Evolutionary conservation across 2,329 filamentous ascomycete species (phyloP).

Genomic region (Dryadomyces quercus-mongolicae): DNA sequence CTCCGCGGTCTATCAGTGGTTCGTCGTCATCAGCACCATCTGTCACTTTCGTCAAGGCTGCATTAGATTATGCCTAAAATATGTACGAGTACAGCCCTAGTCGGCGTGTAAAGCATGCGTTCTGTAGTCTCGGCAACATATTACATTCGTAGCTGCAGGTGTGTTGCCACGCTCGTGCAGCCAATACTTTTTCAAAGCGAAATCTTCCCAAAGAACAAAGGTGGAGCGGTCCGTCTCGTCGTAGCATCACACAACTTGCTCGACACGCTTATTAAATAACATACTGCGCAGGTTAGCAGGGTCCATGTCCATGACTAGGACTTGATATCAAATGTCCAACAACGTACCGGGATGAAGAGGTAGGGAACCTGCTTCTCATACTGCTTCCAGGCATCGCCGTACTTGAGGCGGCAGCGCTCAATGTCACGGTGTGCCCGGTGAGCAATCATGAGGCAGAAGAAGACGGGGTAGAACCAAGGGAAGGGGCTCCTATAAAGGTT

Average conservation of each 20-base stretch:
- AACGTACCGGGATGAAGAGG: conserved; percentile 32
- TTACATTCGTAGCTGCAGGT: background rate
- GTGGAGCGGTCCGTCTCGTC: too few species aligned
- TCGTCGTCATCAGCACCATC: too few species aligned
- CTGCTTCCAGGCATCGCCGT: conserved; percentile 31
- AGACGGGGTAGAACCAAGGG: conserved; percentile 83
- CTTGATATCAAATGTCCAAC: too few species aligned
- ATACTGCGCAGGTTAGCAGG: background rate
- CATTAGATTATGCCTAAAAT: too few species aligned
- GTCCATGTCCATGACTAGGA: too few species aligned
- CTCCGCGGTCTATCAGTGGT: too few species aligned
- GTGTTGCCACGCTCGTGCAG: too few species aligned
- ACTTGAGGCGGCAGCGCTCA: conserved; percentile 63
- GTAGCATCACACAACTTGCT: too few species aligned
- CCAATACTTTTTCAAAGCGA: background rate
- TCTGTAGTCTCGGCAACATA: too few species aligned
- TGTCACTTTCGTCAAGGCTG: too few species aligned
- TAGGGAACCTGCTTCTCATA: conserved; percentile 16
- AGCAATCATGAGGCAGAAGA: conserved; percentile 71
- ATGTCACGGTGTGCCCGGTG: conserved; percentile 72
- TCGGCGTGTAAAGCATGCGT: too few species aligned
- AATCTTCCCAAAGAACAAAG: background rate
- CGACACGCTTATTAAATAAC: background rate
- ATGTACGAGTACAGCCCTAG: too few species aligned
- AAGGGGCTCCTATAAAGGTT: conserved; percentile 47